Conservation (phyloP, 768 basidiomycete genomes). For the Russula sp. region DNA sequence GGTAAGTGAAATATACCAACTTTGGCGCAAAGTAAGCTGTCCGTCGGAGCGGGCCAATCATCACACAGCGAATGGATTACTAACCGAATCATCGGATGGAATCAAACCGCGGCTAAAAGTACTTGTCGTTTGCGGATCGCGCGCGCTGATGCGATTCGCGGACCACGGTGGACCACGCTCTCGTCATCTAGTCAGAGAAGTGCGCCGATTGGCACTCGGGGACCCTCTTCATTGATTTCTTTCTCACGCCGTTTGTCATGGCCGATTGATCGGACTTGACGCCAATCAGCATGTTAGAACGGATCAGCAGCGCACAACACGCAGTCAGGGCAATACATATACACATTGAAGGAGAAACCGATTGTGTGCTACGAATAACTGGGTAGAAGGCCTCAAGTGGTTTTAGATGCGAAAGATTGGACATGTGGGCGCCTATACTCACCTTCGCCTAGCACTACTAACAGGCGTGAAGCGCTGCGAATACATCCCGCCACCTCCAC, state of each 20-base stretch:
- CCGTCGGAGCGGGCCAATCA: too few species aligned
- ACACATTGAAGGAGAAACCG: slow-evolving; percentile 4
- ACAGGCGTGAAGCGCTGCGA: not conserved
- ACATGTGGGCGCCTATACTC: not conserved
- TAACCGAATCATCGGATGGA: not conserved
- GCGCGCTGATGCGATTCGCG: not conserved
- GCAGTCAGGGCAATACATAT: slow-evolving; percentile 5
- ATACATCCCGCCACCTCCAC: slow-evolving; percentile 18
- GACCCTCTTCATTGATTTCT: not conserved
- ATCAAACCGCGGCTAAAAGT: not conserved
- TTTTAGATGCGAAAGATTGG: not conserved
- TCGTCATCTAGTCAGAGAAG: not conserved
- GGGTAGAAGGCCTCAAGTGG: slow-evolving; percentile 19
- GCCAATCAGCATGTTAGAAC: not conserved
- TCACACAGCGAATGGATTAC: not conserved
- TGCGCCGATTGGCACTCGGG: not conserved
- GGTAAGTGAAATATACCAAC: not conserved
- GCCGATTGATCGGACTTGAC: not conserved
- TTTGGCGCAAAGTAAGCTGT: not conserved
- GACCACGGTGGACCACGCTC: not conserved
- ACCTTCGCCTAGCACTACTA: slow-evolving; percentile 19
- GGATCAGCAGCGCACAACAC: not conserved
- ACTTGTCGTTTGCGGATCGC: not conserved
- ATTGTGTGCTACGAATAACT: slow-evolving; percentile 22
- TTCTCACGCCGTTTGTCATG: not conserved